Evolutionary conservation across 345 rosid genomes (phyloP).

Genomic region (Raphanus sativus): DNA sequence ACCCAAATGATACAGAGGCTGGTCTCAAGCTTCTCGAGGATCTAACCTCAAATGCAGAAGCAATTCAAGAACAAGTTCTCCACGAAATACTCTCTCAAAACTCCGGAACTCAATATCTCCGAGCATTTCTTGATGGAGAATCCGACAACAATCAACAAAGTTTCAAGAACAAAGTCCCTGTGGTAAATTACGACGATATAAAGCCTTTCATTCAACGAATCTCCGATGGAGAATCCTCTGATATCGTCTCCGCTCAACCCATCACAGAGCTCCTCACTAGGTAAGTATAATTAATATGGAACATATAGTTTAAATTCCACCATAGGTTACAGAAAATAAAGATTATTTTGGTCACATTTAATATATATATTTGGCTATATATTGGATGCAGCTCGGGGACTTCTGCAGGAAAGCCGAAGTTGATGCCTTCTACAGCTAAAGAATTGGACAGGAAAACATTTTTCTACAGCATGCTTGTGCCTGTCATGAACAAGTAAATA

Average conservation of each 20-base stretch:
- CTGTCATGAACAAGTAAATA: constrained; percentile 82
- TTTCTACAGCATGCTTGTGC: constrained; percentile 90
- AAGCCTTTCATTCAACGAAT: constrained; percentile 68
- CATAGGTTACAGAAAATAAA: background rate
- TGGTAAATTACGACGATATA: constrained; percentile 81
- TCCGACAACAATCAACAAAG: constrained; percentile 40
- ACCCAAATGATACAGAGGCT: constrained; percentile 67
- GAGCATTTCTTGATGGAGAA: constrained; percentile 49
- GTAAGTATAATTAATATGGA: constrained; percentile 34
- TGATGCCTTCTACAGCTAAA: constrained; percentile 94
- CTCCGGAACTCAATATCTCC: constrained; percentile 62
- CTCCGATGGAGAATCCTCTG: constrained; percentile 65
- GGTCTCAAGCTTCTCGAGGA: constrained; percentile 74
- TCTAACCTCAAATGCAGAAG: constrained; percentile 61
- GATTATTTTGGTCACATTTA: constrained; percentile 1
- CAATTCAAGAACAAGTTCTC: constrained; percentile 58
- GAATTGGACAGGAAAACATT: constrained; percentile 85
- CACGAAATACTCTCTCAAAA: constrained; percentile 57
- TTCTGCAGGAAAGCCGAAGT: constrained; percentile 84
- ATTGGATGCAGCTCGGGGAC: constrained; percentile 80
- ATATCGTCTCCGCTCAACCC: constrained; percentile 66
- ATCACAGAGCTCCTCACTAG: constrained; percentile 91
- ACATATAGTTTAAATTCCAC: background rate
- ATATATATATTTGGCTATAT: constrained; percentile 2
- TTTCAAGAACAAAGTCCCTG: constrained; percentile 70